Conservation (phyloP, 352 stramenopile genomes). For the Phytophthora quininea region DNA sequence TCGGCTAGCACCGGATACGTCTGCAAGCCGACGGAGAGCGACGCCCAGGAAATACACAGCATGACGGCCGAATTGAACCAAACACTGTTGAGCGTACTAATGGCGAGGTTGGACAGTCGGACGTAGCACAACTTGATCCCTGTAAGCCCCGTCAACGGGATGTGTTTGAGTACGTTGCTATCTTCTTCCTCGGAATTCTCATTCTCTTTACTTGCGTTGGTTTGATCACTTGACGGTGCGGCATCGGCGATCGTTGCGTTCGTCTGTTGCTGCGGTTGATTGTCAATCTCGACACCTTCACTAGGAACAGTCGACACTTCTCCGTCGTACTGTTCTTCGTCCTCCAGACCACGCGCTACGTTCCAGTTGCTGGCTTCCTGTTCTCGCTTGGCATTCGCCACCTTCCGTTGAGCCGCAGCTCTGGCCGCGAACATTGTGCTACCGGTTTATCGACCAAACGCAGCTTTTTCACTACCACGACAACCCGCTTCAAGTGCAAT, state of each 20-base stretch:
- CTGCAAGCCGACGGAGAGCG: slow-evolving; percentile 80
- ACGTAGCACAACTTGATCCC: slow-evolving; percentile 44
- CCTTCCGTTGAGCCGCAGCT: slow-evolving; percentile 32
- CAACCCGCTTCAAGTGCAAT: not conserved
- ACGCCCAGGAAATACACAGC: slow-evolving; percentile 81
- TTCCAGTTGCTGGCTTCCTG: slow-evolving; percentile 31
- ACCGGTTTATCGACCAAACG: no score
- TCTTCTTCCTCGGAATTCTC: slow-evolving; percentile 12
- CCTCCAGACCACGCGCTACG: slow-evolving; percentile 20
- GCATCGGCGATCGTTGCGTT: not conserved
- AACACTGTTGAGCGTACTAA: slow-evolving; percentile 49
- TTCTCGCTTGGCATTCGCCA: slow-evolving; percentile 26
- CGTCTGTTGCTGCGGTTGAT: slow-evolving; percentile 4
- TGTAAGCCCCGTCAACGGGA: slow-evolving; percentile 42
- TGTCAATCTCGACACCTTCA: not conserved
- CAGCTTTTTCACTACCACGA: no score
- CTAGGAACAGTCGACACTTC: not conserved
- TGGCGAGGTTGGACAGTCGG: slow-evolving; percentile 43
- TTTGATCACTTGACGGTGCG: not conserved
- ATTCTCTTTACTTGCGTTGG: not conserved
- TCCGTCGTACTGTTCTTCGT: not conserved
- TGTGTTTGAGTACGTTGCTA: slow-evolving; percentile 26
- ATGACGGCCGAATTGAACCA: slow-evolving; percentile 77
- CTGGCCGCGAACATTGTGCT: slow-evolving; percentile 29
- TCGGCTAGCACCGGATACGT: slow-evolving; percentile 63